Evolutionary conservation across 441 rosid genomes (phyloP).

Genomic region (Sinapis alba): DNA sequence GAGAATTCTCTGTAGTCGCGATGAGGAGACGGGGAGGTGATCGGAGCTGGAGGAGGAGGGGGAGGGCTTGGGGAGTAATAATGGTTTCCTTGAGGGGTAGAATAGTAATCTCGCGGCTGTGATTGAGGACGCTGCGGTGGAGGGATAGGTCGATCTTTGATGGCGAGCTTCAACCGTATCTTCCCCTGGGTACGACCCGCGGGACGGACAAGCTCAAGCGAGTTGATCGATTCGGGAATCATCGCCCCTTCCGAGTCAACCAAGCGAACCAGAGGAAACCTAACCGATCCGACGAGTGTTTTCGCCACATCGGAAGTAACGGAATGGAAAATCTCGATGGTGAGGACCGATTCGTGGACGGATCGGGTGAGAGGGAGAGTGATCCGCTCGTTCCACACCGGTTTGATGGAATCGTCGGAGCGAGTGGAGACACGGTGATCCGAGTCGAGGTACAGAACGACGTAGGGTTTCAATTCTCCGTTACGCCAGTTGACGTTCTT

Average conservation of each 20-base stretch:
- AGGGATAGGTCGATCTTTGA: conserved; percentile 48
- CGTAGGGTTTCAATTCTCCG: conserved; percentile 64
- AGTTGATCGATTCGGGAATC: conserved; percentile 32
- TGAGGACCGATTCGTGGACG: conserved; percentile 47
- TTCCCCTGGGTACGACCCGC: conserved; percentile 64
- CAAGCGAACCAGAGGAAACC: conserved; percentile 48
- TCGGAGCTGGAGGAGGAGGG: conserved; percentile 40
- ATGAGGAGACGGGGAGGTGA: conserved; percentile 31
- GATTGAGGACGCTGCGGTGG: conserved; percentile 46
- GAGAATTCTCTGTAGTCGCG: conserved; percentile 48
- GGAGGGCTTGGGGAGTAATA: conserved; percentile 52
- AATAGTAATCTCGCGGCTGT: conserved; percentile 41
- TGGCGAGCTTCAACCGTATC: conserved; percentile 45
- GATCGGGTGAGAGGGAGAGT: conserved; percentile 48
- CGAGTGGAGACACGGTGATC: conserved; percentile 57
- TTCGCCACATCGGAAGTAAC: conserved; percentile 53
- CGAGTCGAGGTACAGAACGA: conserved; percentile 49
- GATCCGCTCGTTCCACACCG: conserved; percentile 68
- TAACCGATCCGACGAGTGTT: conserved; percentile 55
- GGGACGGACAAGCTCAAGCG: conserved; percentile 54
- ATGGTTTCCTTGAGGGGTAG: conserved; percentile 37
- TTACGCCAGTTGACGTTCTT: conserved; percentile 68
- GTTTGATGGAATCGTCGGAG: conserved; percentile 47
- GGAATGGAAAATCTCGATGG: conserved; percentile 60
- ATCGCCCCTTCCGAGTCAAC: conserved; percentile 37